Evolutionary conservation across 2,329 filamentous ascomycete genomes (phyloP).

Genomic region (Exophiala oligosperma): DNA sequence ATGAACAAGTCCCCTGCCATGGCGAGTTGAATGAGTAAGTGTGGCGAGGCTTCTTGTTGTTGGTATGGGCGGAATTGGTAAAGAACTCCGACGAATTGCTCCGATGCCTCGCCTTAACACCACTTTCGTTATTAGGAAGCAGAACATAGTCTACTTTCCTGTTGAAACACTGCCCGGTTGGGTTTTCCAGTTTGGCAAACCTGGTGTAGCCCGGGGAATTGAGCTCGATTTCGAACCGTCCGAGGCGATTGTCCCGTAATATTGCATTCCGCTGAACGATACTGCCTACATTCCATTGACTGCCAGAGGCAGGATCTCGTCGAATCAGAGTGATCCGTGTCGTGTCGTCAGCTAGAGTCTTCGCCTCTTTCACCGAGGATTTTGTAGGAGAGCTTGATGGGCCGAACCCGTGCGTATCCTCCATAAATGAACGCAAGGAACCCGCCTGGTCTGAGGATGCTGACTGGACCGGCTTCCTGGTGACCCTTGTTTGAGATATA

Average conservation of each 20-base stretch:
- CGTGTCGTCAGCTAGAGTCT: background rate
- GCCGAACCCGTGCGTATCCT: background rate
- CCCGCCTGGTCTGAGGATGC: background rate
- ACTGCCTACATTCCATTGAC: conserved; percentile 74
- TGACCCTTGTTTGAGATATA: conserved; percentile 7
- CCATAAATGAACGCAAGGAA: background rate
- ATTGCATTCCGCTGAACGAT: conserved; percentile 46
- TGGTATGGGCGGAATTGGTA: background rate
- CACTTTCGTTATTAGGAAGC: conserved; percentile 5
- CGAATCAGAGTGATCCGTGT: conserved; percentile 62
- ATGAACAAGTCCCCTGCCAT: conserved; percentile 86
- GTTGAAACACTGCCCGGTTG: conserved; percentile 19
- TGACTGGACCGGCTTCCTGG: conserved; percentile 18
- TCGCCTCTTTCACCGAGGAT: background rate
- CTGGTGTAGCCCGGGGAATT: conserved; percentile 61
- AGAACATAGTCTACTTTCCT: conserved; percentile 19
- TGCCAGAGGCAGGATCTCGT: conserved; percentile 67
- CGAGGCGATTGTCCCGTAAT: conserved; percentile 12
- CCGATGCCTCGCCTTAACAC: conserved; percentile 4
- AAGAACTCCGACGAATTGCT: conserved; percentile 18
- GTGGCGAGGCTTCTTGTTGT: conserved; percentile 16
- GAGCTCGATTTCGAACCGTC: conserved; percentile 54
- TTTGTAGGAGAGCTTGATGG: background rate
- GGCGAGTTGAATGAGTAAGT: conserved; percentile 69
- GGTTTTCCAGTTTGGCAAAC: conserved; percentile 43